phyloP scores from a whole-genome alignment of 371 early-diverging fungal species.

The Apophysomyces variabilis region DNA sequence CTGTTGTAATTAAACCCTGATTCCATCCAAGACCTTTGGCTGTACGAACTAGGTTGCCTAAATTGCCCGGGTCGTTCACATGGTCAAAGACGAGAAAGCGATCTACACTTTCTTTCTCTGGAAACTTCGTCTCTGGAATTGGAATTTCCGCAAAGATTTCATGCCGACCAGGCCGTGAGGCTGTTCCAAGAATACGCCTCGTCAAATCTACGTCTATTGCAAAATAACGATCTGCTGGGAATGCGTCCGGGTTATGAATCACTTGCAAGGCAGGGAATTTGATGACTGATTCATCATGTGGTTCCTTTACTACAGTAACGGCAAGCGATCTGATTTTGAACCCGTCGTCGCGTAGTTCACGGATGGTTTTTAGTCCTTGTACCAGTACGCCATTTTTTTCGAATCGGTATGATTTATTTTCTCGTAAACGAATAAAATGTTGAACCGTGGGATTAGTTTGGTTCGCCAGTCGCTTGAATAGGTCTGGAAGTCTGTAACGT shows the following conservation, averaged over 20 bases:
- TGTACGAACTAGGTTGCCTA: slow-evolving; percentile 59
- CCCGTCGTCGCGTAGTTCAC: slow-evolving; percentile 36
- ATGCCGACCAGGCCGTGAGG: slow-evolving; percentile 46
- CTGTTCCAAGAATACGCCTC: slow-evolving; percentile 52
- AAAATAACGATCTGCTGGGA: slow-evolving; percentile 43
- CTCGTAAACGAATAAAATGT: slow-evolving; percentile 42
- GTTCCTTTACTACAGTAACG: slow-evolving; percentile 41
- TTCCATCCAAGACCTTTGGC: slow-evolving; percentile 61
- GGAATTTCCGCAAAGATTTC: slow-evolving; percentile 53
- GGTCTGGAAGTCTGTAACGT: slow-evolving; percentile 25
- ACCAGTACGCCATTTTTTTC: slow-evolving; percentile 35
- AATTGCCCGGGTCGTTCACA: slow-evolving; percentile 60
- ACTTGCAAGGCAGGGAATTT: slow-evolving; percentile 38
- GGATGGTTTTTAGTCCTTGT: slow-evolving; percentile 43
- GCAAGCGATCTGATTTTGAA: slow-evolving; percentile 33
- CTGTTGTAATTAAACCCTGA: slow-evolving; percentile 47
- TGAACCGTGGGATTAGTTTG: slow-evolving; percentile 28
- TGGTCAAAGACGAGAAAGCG: slow-evolving; percentile 55
- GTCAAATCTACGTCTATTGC: slow-evolving; percentile 45
- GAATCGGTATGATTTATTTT: slow-evolving; percentile 38
- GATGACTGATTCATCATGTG: slow-evolving; percentile 31
- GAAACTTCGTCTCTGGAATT: slow-evolving; percentile 25
- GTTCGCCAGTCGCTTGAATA: slow-evolving; percentile 31
- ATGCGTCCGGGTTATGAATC: slow-evolving; percentile 34
- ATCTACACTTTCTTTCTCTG: slow-evolving; percentile 21